Percentiles rank a stretch among this genome's conserved stretches.
phyloP scores from a whole-genome alignment of 2,329 filamentous ascomycete genomes.

The Arthrinium phaeospermum region DNA sequence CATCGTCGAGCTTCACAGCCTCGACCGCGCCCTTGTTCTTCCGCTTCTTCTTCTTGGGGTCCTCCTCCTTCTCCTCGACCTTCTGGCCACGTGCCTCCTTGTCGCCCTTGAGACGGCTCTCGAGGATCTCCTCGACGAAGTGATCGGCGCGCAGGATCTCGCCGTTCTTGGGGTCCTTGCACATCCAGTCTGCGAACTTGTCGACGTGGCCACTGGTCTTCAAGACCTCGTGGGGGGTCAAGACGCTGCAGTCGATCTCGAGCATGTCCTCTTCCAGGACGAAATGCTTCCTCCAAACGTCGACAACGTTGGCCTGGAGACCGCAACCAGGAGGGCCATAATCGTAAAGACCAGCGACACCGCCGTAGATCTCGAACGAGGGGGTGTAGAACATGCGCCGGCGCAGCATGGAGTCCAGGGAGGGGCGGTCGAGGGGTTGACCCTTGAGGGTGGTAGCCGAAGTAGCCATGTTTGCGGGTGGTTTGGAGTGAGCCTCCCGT shows the following conservation, averaged over 20 bases:
- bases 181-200: conserved; percentile 99
- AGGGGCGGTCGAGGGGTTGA: conserved; percentile 82
- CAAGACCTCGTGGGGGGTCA: conserved; percentile 91
- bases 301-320: conserved; percentile 85
- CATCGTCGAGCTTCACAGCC: conserved; percentile 85
- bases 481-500: neutral
- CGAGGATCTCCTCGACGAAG: conserved; percentile 92
- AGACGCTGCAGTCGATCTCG: conserved; percentile 90
- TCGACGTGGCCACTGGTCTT: conserved; percentile 97
- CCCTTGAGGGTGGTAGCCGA: conserved; percentile 80
- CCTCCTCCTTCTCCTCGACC: conserved; percentile 76
- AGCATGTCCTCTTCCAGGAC: conserved; percentile 94
- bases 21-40: conserved; percentile 79
- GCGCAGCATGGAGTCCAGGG: conserved; percentile 84
- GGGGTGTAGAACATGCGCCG: conserved; percentile 94
- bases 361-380: conserved; percentile 93
- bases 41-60: conserved; percentile 80
- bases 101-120: conserved; percentile 84
- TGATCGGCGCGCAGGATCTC: conserved; percentile 97
- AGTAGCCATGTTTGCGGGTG: conserved; percentile 49
- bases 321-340: conserved; percentile 90
- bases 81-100: conserved; percentile 89
- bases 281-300: conserved; percentile 92
- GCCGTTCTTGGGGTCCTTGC: conserved; percentile 96
- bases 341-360: conserved; percentile 88